A percentile compares a stretch with the other conserved stretches of the same genome.
These are phyloP conservation scores for Mortierella claussenii DNA, from an alignment of 192 early-diverging fungal genomes.

Conservation along the genomic window DNA sequence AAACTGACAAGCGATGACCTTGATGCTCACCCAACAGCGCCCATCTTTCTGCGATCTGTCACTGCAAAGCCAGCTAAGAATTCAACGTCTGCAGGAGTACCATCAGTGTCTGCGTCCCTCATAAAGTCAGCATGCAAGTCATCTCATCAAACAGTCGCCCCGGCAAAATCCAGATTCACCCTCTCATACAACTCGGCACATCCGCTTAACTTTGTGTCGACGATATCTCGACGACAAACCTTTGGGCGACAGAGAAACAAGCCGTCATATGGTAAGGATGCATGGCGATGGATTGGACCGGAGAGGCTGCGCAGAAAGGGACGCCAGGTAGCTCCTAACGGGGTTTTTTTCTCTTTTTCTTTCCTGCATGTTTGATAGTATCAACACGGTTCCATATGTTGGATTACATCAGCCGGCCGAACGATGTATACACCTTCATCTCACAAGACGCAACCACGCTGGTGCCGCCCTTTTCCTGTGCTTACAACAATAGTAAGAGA, in stretches of 20 bases:
- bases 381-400: constrained; percentile 28
- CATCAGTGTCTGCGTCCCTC: neutral
- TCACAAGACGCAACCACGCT: constrained; percentile 37
- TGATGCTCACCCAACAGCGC: neutral
- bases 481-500: constrained; percentile 47
- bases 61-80: neutral
- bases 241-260: constrained; percentile 24
- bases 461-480: constrained; percentile 43
- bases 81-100: neutral
- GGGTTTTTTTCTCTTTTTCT: too few relatives aligned
- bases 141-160: neutral
- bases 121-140: neutral
- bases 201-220: constrained; percentile 5
- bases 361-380: constrained; percentile 5
- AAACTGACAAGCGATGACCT: constrained; percentile 24
- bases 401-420: constrained; percentile 35
- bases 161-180: constrained; percentile 10
- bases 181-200: constrained; percentile 19
- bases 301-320: too few relatives aligned
- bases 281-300: neutral
- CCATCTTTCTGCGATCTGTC: neutral
- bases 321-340: too few relatives aligned
- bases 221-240: constrained; percentile 12
- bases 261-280: constrained; percentile 28
- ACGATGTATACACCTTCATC: constrained; percentile 36